Evolutionary conservation across 2,329 filamentous ascomycete species (phyloP).

Genomic region (Xylariaceae sp.): DNA sequence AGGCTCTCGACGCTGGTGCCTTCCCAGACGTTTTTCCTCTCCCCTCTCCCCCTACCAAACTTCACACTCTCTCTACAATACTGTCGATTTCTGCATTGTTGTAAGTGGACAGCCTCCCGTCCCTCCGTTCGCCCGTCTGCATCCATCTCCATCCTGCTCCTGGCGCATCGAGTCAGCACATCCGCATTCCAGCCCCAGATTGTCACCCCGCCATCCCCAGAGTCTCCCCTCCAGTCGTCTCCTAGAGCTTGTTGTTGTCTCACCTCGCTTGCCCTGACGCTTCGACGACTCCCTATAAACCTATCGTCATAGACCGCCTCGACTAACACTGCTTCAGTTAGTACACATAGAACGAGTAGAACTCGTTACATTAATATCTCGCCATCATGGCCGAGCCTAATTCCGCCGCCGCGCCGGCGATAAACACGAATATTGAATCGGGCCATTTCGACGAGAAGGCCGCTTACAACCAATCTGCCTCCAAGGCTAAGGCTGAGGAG

Average conservation of each 20-base stretch:
- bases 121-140: background rate
- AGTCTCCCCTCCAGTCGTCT: background rate
- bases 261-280: background rate
- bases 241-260: background rate
- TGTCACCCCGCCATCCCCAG: background rate
- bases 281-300: slow-evolving; percentile 5
- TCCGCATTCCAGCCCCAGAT: slow-evolving; percentile 22
- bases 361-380: slow-evolving; percentile 22
- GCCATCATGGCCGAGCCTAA: slow-evolving; percentile 52
- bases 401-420: slow-evolving; percentile 48
- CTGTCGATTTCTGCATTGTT: slow-evolving; percentile 6
- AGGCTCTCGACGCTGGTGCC: slow-evolving; percentile 26
- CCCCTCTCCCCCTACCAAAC: background rate
- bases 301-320: background rate
- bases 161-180: slow-evolving; percentile 16
- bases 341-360: slow-evolving; percentile 21
- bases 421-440: slow-evolving; percentile 60
- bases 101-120: background rate
- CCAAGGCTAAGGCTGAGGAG: slow-evolving; percentile 42
- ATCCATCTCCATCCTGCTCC: slow-evolving; percentile 7
- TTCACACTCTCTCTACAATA: slow-evolving; percentile 2
- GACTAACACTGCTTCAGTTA: slow-evolving; percentile 15
- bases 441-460: slow-evolving; percentile 62
- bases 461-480: slow-evolving; percentile 33
- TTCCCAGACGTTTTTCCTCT: slow-evolving; percentile 14